A percentile compares a stretch with the other conserved stretches of the same genome.
Evolutionary conservation across 768 basidiomycete species (phyloP).

Genomic region (Lactifluus pinguis): DNA sequence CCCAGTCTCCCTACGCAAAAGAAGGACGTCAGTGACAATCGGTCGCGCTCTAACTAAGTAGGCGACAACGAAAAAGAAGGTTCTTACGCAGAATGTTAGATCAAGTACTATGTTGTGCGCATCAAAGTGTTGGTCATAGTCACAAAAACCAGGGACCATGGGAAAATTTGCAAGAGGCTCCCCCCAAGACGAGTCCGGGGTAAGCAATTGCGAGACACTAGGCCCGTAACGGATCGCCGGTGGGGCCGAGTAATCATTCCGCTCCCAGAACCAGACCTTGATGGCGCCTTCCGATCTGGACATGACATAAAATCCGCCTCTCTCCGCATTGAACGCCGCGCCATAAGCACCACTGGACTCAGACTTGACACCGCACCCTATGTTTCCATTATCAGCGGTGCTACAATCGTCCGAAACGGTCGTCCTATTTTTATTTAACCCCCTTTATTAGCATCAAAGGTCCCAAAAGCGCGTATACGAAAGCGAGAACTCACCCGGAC

Average conservation of each 20-base stretch:
- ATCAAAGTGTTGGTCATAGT: conserved; percentile 45
- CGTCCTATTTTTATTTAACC: conserved; percentile 25
- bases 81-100: conserved; percentile 49
- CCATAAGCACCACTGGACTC: conserved; percentile 36
- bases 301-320: conserved; percentile 58
- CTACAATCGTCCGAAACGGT: conserved; percentile 41
- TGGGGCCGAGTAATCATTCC: conserved; percentile 37
- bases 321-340: conserved; percentile 36
- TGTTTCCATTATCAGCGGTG: conserved; percentile 40
- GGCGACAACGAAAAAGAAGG: not conserved
- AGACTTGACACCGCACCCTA: conserved; percentile 47
- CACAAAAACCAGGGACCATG: conserved; percentile 32
- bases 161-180: conserved; percentile 42
- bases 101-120: conserved; percentile 48
- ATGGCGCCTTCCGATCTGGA: conserved; percentile 37
- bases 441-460: not conserved
- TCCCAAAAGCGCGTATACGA: not conserved
- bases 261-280: conserved; percentile 54
- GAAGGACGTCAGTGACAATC: not conserved
- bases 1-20: conserved; percentile 15
- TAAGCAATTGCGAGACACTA: not conserved
- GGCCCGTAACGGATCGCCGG: conserved; percentile 27
- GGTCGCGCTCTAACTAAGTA: not conserved
- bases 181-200: conserved; percentile 31
- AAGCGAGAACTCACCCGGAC: conserved; percentile 33